A percentile compares a stretch with the other conserved stretches of the same genome.
Conservation (phyloP, 345 rosid species). For the Eucalyptus victrix region DNA sequence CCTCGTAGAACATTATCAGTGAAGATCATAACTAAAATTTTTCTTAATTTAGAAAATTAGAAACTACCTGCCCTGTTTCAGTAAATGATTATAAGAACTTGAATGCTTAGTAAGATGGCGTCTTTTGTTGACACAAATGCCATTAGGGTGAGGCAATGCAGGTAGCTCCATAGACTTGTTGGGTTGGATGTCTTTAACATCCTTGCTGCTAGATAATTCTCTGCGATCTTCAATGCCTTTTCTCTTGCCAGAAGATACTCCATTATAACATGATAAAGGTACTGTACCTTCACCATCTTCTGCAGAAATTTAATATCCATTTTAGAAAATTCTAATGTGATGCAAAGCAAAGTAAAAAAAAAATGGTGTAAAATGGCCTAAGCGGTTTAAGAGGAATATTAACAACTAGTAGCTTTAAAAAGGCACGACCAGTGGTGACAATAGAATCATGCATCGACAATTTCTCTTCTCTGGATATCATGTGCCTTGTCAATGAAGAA, state of each 20-base stretch:
- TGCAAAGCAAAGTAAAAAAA: neutral
- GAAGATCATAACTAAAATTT: neutral
- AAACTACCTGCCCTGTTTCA: conserved; percentile 66
- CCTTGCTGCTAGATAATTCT: conserved; percentile 16
- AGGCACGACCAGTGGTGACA: conserved; percentile 39
- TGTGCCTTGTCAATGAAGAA: conserved; percentile 24
- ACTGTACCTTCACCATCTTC: conserved; percentile 22
- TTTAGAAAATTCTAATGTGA: neutral
- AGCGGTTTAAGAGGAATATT: neutral
- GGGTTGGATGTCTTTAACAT: conserved; percentile 16
- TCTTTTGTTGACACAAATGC: conserved; percentile 10
- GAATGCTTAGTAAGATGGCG: conserved; percentile 15
- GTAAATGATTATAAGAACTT: conserved; percentile 38
- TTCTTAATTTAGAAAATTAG: neutral
- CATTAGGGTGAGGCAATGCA: conserved; percentile 15
- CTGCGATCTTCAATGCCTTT: conserved; percentile 13
- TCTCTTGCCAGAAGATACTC: conserved; percentile 13
- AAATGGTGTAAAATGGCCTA: neutral
- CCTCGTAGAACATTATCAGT: neutral
- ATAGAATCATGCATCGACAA: conserved; percentile 11
- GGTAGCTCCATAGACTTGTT: conserved; percentile 13
- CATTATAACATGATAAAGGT: conserved; percentile 13
- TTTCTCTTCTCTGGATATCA: conserved; percentile 8
- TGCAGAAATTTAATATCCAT: neutral
- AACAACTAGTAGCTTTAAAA: neutral